Conservation (phyloP, 2,329 filamentous ascomycete species). For the Cryphonectria parasitica region DNA sequence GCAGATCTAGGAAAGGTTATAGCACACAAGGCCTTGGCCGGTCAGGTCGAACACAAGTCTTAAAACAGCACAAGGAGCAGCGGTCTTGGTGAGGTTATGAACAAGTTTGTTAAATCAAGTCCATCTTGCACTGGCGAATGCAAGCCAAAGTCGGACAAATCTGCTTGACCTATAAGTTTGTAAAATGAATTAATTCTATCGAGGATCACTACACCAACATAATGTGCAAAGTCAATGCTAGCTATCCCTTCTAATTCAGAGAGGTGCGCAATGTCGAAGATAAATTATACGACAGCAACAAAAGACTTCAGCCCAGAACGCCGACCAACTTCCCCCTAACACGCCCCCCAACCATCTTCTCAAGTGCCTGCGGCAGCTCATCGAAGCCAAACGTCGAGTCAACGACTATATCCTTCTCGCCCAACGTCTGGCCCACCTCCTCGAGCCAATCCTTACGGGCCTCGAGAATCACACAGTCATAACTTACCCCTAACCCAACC, state of each 20-base stretch:
- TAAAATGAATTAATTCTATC: neutral
- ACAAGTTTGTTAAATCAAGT: no score
- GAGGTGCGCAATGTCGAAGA: no score
- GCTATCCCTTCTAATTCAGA: no score
- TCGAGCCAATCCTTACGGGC: constrained; percentile 17
- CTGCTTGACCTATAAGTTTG: neutral
- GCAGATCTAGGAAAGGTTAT: no score
- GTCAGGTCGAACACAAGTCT: no score
- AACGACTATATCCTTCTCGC: neutral
- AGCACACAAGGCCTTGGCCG: no score
- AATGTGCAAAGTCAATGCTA: no score
- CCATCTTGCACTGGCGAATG: no score
- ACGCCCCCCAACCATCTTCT: constrained; percentile 13
- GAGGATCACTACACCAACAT: neutral
- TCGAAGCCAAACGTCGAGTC: constrained; percentile 16
- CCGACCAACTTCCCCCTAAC: constrained; percentile 11
- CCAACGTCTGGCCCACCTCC: constrained; percentile 6
- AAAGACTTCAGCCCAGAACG: neutral
- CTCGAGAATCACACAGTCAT: constrained; percentile 17
- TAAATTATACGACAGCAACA: neutral
- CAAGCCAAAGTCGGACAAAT: no score
- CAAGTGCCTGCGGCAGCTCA: constrained; percentile 15
- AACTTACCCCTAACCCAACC: neutral
- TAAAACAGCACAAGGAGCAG: no score
- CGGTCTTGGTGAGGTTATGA: no score